Evolutionary conservation across 345 rosid species (phyloP).

Genomic region (Cochlearia excelsa): DNA sequence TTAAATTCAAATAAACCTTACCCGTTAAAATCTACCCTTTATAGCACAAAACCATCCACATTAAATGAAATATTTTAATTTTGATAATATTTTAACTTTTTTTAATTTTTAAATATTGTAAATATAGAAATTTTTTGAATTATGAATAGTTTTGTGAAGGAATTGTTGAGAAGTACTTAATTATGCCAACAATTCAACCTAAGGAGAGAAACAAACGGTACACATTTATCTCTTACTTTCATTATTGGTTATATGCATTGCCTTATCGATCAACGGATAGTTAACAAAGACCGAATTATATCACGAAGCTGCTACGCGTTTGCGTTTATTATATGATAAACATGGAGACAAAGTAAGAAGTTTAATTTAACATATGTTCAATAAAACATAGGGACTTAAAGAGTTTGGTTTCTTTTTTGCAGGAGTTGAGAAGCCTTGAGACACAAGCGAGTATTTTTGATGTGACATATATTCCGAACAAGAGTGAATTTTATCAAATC

Average conservation of each 20-base stretch:
- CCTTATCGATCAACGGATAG: constrained; percentile 1
- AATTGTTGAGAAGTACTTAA: background rate
- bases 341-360: too few species aligned
- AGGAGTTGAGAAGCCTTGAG: constrained; percentile 9
- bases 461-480: constrained; percentile 58
- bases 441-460: constrained; percentile 49
- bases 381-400: too few species aligned
- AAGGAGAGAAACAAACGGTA: constrained; percentile 47
- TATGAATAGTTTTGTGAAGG: too few species aligned
- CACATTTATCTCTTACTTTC: constrained; percentile 7
- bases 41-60: too few species aligned
- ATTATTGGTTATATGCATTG: constrained; percentile 3
- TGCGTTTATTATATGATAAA: constrained; percentile 1
- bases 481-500: constrained; percentile 61
- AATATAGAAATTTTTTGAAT: too few species aligned
- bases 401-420: too few species aligned
- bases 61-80: too few species aligned
- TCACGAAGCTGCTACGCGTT: constrained; percentile 37
- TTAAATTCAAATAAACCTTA: too few species aligned
- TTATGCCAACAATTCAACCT: constrained; percentile 58
- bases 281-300: constrained; percentile 40
- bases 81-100: too few species aligned
- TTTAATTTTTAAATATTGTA: too few species aligned
- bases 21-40: too few species aligned
- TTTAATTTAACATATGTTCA: too few species aligned